These are phyloP conservation scores for Lachancea nothofagi DNA, from an alignment of 805 yeast genomes.

Conservation along the genomic window DNA sequence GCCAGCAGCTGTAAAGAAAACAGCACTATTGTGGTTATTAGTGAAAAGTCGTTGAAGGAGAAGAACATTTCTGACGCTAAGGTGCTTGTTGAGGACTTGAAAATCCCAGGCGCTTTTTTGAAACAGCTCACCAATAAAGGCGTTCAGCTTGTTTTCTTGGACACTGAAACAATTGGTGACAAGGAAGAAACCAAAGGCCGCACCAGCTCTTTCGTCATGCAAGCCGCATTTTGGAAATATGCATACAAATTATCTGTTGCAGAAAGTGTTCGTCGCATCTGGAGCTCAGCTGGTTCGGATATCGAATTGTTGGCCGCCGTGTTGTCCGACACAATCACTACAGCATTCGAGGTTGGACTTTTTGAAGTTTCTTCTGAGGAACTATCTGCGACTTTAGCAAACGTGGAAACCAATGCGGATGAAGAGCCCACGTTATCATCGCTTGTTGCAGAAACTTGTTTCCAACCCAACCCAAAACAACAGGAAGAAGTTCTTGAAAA, in stretches of 20 bases:
- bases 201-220: constrained; percentile 66
- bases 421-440: constrained; percentile 39
- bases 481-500: constrained; percentile 36
- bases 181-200: constrained; percentile 71
- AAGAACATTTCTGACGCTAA: constrained; percentile 33
- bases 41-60: constrained; percentile 28
- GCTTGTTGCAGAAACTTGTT: constrained; percentile 59
- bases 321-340: constrained; percentile 57
- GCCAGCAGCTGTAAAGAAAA: constrained; percentile 51
- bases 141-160: constrained; percentile 51
- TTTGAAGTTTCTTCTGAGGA: constrained; percentile 14
- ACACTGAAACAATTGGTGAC: constrained; percentile 57
- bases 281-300: constrained; percentile 75
- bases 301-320: constrained; percentile 75
- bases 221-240: constrained; percentile 73
- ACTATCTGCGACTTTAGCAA: constrained; percentile 27
- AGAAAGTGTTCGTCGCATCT: constrained; percentile 67
- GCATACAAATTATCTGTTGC: constrained; percentile 51
- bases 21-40: constrained; percentile 47
- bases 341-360: constrained; percentile 42
- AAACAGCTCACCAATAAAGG: constrained; percentile 47
- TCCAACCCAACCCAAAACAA: constrained; percentile 54
- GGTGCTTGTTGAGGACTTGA: constrained; percentile 47
- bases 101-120: constrained; percentile 45
- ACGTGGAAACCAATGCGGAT: constrained; percentile 33